Evolutionary conservation across 306 rosid species (phyloP), one percentile per base, ranked within the genome.

Genomic region (Biancaea sappan): DNA sequence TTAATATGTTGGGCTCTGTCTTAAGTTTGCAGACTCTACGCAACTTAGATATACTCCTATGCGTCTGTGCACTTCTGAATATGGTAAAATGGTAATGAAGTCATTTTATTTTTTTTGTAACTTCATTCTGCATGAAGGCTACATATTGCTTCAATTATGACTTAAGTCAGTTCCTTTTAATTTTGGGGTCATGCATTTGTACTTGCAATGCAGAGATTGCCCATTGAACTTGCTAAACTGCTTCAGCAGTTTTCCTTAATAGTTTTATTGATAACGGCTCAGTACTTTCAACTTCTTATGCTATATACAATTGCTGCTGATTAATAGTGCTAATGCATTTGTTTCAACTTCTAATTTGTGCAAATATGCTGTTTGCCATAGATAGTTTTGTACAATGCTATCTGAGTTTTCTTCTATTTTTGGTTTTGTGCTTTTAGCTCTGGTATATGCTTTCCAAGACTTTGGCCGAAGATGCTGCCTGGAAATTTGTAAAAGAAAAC

Each of bases 401-500:
- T 25, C 64, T 31, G 40, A 54, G 47, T 70, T 69, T 71, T 9
- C 61, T 72, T 29, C 32, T 48, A 24, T 67, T 12, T 72, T 52
- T 54, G 22, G 22, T 57, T 60, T 15, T 78, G 40, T 67, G 54
- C 24, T 71, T 80, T 56, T 84, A 93, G 97, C 16, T 71, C 8
- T 93, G 97, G 97, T 93, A 93, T 68, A 31, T 65, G 47, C 92
- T 91, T 73, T 87, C 97, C 44, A 93, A 93, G 84, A 86, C 96
- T 66, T 85, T 93, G 81, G 97, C 97, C 6, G 98, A 93, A 85
- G 96, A 84, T 12, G 88, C 88, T 79, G 98, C 93, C 75, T 91
- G 98, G 96, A 86, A 87, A 76, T 91, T 91, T 76, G 91, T 34
- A 4, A 86, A 83, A 31, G 90, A 91, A 79, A 86, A 93, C 70